phyloP scores from a whole-genome alignment of 345 rosid genomes.

The Salix dunnii region DNA sequence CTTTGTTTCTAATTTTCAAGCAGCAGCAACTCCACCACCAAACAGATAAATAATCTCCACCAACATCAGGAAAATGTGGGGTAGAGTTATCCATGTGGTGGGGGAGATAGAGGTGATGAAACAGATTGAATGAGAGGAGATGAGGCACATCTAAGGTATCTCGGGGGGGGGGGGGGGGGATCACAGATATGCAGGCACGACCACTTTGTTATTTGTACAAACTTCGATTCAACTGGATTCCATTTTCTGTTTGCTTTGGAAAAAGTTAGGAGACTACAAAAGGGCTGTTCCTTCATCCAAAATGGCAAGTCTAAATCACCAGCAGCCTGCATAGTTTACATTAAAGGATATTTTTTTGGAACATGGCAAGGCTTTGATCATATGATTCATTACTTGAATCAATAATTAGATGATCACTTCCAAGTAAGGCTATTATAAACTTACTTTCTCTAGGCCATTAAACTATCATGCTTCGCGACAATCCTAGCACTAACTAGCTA shows the following conservation, averaged over 20 bases:
- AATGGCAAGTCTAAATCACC: background rate
- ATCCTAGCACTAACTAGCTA: too few species aligned
- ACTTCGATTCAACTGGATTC: background rate
- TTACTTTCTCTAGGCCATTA: too few species aligned
- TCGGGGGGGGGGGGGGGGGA: background rate
- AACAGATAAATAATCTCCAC: background rate
- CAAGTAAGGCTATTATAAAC: too few species aligned
- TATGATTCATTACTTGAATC: too few species aligned
- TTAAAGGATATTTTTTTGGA: too few species aligned
- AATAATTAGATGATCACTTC: too few species aligned
- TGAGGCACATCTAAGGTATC: background rate
- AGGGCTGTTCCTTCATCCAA: background rate
- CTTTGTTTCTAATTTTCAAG: background rate
- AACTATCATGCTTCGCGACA: too few species aligned
- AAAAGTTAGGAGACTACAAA: background rate
- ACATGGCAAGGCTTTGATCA: too few species aligned
- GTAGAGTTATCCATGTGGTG: background rate
- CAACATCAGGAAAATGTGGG: background rate
- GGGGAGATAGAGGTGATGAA: background rate
- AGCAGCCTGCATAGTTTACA: background rate
- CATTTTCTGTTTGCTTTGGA: background rate
- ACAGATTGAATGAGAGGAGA: background rate
- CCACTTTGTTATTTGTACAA: background rate
- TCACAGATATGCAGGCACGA: background rate
- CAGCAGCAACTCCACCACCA: background rate